phyloP scores from a whole-genome alignment of 768 basidiomycete genomes.

The Rossbeevera mucosa region DNA sequence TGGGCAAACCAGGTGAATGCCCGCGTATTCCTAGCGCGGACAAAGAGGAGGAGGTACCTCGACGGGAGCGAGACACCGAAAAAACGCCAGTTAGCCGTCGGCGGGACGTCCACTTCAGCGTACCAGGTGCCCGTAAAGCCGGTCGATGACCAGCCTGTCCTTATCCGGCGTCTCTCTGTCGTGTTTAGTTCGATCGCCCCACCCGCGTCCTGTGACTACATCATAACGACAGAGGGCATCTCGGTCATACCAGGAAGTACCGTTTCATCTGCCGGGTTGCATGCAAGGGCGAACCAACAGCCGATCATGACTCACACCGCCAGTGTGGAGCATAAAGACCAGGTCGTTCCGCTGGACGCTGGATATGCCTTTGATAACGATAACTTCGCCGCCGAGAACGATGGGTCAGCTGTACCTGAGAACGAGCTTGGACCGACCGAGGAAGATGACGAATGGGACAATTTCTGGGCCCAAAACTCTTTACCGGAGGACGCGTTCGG shows the following conservation, averaged over 20 bases:
- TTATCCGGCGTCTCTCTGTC: slow-evolving; percentile 69
- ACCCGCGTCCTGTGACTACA: slow-evolving; percentile 66
- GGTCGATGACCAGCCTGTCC: slow-evolving; percentile 40
- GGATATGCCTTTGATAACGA: slow-evolving; percentile 33
- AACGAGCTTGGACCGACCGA: slow-evolving; percentile 18
- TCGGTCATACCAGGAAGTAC: slow-evolving; percentile 26
- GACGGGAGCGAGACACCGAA: slow-evolving; percentile 31
- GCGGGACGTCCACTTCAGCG: not conserved
- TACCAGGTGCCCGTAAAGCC: slow-evolving; percentile 6
- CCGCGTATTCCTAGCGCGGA: slow-evolving; percentile 78
- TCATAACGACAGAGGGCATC: slow-evolving; percentile 63
- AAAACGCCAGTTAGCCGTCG: slow-evolving; percentile 20
- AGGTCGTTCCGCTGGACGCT: slow-evolving; percentile 35
- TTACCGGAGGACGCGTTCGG: slow-evolving; percentile 37
- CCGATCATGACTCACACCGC: slow-evolving; percentile 10
- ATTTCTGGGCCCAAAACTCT: slow-evolving; percentile 40
- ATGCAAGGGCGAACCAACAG: not conserved
- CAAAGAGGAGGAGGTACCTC: slow-evolving; percentile 60
- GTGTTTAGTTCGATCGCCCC: slow-evolving; percentile 67
- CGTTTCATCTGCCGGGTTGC: slow-evolving; percentile 4
- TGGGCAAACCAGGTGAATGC: slow-evolving; percentile 94
- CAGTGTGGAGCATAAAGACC: slow-evolving; percentile 6
- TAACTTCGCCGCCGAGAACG: slow-evolving; percentile 11
- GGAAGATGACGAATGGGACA: slow-evolving; percentile 45
- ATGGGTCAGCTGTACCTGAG: slow-evolving; percentile 20